Percentiles rank a stretch among this genome's conserved stretches.
phyloP scores from a whole-genome alignment of 805 yeast genomes.

The Komagataella pastoris region DNA sequence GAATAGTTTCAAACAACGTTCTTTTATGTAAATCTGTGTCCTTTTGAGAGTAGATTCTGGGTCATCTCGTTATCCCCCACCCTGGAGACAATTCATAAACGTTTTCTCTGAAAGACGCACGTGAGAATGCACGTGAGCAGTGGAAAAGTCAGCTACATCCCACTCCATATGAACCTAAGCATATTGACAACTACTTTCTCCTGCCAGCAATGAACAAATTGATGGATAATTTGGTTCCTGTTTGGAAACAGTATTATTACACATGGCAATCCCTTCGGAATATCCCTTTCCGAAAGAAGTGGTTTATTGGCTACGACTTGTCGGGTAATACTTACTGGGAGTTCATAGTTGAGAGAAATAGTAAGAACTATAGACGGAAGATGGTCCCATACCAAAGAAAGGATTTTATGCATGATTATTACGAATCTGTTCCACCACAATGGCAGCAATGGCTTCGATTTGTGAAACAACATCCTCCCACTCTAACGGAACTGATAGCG shows the following conservation, averaged over 20 bases:
- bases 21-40: background rate
- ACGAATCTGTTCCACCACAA: constrained; percentile 46
- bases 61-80: background rate
- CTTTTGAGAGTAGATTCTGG: background rate
- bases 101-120: background rate
- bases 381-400: constrained; percentile 39
- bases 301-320: constrained; percentile 68
- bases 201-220: background rate
- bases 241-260: constrained; percentile 34
- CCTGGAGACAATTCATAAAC: background rate
- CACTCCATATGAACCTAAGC: background rate
- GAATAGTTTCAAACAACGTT: background rate
- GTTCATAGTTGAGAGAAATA: constrained; percentile 36
- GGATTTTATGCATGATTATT: constrained; percentile 42
- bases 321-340: constrained; percentile 85
- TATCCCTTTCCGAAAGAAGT: constrained; percentile 57
- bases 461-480: constrained; percentile 47
- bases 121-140: background rate
- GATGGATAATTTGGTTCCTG: constrained; percentile 31
- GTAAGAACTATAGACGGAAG: constrained; percentile 43
- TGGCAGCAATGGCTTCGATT: constrained; percentile 77
- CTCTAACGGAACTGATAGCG: constrained; percentile 41
- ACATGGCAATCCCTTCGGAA: constrained; percentile 47
- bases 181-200: background rate
- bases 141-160: background rate